Evolutionary conservation across 495 filamentous ascomycete species (phyloP), one percentile per base, ranked within the genome.

Genomic region (Podospora pseudocomata): DNA sequence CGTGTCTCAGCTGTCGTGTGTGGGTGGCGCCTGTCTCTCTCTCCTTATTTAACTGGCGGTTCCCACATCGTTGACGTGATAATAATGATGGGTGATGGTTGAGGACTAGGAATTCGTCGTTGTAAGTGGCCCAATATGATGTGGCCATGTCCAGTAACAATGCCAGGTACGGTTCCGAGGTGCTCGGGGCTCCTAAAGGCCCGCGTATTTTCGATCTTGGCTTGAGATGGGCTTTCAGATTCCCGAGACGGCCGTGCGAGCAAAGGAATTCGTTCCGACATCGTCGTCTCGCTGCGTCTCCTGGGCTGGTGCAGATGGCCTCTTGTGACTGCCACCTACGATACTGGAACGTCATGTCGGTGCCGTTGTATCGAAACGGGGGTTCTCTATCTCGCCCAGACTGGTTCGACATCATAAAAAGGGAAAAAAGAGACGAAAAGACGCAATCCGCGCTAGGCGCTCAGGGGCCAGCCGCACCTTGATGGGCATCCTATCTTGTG

Each of bases 371-470:
- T 49, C 39, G 39, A 49, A 49, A 3, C 39, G 39, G 39, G 39
- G 39, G 9, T 49, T 16, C 15, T 3, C 23, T 15, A 58, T 58
- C 55, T 58, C 55, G 55, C 55, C 55, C 55, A 49, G 39, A 49
- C 39, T 49, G 39, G 6, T 16, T 49, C 39, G 13, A 16, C 9
- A 49, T 11, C 39, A 11, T 49, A 3, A 49, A 49, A 49, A 49
- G 13, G 39, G 39, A 49, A 49, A 49, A 49, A 49, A 18, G 39
- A 49, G 39, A 49, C 39, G 39, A 18, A 58, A 58, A 58, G 55
- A 26, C 55, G 55, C 19, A 58, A 58, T 58, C 55, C 55, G 55
- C 55, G 55, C 55, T 58, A 58, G 23, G 55, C 55, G 55, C 55
- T 23, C 5, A 58, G 55, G n/a, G 23, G 55, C 55, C 55, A 58